Conservation (phyloP, 306 rosid species). For the Rubus parviflorus region DNA sequence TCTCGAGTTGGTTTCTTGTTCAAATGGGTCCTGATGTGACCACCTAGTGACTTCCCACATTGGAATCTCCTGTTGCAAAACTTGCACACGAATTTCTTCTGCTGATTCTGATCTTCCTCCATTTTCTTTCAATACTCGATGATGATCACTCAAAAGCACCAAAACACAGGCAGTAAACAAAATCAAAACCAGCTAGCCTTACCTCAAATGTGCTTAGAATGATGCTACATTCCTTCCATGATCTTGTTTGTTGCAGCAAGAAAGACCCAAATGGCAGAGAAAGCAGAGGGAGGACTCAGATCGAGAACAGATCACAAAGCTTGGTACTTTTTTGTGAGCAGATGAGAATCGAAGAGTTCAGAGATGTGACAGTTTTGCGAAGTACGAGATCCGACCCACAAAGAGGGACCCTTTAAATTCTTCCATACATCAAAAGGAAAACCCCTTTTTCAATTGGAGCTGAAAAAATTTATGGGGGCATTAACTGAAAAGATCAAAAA, state of each 20-base stretch:
- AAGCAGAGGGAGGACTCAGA: slow-evolving; percentile 38
- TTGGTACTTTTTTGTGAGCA: slow-evolving; percentile 39
- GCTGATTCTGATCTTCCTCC: slow-evolving; percentile 51
- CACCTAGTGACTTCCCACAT: slow-evolving; percentile 80
- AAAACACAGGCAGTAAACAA: slow-evolving; percentile 13
- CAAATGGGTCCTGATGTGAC: slow-evolving; percentile 78
- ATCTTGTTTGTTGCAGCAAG: slow-evolving; percentile 14
- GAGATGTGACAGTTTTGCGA: slow-evolving; percentile 70
- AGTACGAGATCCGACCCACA: slow-evolving; percentile 86
- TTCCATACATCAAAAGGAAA: slow-evolving; percentile 13
- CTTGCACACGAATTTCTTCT: slow-evolving; percentile 66
- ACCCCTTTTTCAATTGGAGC: slow-evolving; percentile 29
- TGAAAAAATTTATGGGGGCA: slow-evolving; percentile 19
- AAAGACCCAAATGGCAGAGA: slow-evolving; percentile 18
- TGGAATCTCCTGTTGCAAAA: slow-evolving; percentile 59
- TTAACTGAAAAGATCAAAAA: slow-evolving; percentile 32
- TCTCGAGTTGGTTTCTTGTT: slow-evolving; percentile 35
- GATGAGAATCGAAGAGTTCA: slow-evolving; percentile 44
- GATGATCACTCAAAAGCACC: slow-evolving; percentile 1
- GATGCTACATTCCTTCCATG: slow-evolving; percentile 45
- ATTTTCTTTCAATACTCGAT: slow-evolving; percentile 28
- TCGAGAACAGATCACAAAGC: slow-evolving; percentile 53
- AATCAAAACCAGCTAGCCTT: slow-evolving; percentile 30
- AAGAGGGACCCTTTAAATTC: slow-evolving; percentile 44
- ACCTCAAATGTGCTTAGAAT: slow-evolving; percentile 39